Evolutionary conservation across 495 filamentous ascomycete species (phyloP).

Genomic region (Daldinia bambusicola): DNA sequence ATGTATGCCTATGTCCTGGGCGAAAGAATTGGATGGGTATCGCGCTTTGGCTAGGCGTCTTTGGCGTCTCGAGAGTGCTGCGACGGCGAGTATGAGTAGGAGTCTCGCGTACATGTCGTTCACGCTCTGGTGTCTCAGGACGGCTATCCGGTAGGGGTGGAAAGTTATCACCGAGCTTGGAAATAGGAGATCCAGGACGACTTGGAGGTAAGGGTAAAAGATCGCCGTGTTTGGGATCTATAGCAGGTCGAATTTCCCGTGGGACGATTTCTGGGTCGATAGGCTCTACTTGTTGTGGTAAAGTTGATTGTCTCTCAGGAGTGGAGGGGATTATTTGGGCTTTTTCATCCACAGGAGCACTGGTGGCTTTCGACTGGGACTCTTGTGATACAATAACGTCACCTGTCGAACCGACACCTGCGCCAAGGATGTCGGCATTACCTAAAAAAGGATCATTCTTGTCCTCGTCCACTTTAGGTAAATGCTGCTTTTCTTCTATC

Average conservation of each 20-base stretch:
- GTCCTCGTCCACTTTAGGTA: conserved; percentile 45
- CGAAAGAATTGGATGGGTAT: conserved; percentile 63
- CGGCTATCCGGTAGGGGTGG: conserved; percentile 64
- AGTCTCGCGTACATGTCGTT: conserved; percentile 40
- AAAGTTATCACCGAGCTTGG: conserved; percentile 48
- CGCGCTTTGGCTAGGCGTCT: conserved; percentile 62
- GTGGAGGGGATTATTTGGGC: conserved; percentile 24
- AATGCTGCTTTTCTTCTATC: conserved; percentile 42
- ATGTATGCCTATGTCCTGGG: conserved; percentile 56
- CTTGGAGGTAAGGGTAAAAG: conserved; percentile 66
- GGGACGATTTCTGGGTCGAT: conserved; percentile 63
- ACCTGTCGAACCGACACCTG: conserved; percentile 66
- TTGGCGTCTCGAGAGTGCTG: conserved; percentile 50
- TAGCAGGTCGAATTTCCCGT: conserved; percentile 63
- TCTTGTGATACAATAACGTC: conserved; percentile 56
- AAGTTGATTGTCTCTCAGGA: conserved; percentile 36
- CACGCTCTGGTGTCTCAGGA: conserved; percentile 56
- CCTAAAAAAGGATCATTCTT: conserved; percentile 68
- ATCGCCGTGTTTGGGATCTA: conserved; percentile 66
- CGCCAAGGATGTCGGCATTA: conserved; percentile 70
- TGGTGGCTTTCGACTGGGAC: conserved; percentile 55
- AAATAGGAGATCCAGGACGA: conserved; percentile 57
- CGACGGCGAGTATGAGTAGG: conserved; percentile 52
- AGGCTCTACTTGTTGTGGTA: conserved; percentile 48
- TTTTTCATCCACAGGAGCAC: conserved; percentile 46